Evolutionary conservation across 345 rosid species (phyloP).

Genomic region (Euclidium syriacum): DNA sequence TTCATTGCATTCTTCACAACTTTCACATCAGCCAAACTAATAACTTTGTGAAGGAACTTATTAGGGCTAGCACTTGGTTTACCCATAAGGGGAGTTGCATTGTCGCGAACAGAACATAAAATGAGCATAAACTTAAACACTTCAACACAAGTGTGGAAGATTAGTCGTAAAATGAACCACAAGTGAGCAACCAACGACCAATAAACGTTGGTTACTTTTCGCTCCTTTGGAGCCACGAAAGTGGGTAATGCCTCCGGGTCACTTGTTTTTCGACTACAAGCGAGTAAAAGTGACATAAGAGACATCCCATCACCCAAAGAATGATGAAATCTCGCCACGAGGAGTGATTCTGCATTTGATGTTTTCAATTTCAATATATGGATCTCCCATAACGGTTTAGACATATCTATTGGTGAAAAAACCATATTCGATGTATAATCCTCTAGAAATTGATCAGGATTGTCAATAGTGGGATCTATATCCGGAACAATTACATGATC

Average conservation of each 20-base stretch:
- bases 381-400: constrained; percentile 65
- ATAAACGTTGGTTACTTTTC: not conserved
- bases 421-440: constrained; percentile 52
- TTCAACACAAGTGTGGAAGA: constrained; percentile 51
- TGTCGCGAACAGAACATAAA: constrained; percentile 29
- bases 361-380: constrained; percentile 55
- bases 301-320: constrained; percentile 54
- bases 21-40: constrained; percentile 27
- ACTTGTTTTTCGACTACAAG: constrained; percentile 42
- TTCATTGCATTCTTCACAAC: constrained; percentile 15
- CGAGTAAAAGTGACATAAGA: constrained; percentile 53
- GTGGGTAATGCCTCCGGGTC: constrained; percentile 41
- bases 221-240: constrained; percentile 31
- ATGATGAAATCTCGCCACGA: constrained; percentile 47
- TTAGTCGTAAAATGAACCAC: constrained; percentile 32
- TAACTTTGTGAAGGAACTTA: constrained; percentile 37
- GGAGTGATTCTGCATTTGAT: constrained; percentile 45
- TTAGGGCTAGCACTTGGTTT: constrained; percentile 3
- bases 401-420: constrained; percentile 37
- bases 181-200: constrained; percentile 27
- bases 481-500: constrained; percentile 47
- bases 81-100: constrained; percentile 37
- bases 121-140: constrained; percentile 28
- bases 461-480: constrained; percentile 30
- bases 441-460: constrained; percentile 44